A percentile compares a stretch with the other conserved stretches of the same genome.
Evolutionary conservation across 2,329 filamentous ascomycete species (phyloP).

Genomic region (Aspergillus sp.): DNA sequence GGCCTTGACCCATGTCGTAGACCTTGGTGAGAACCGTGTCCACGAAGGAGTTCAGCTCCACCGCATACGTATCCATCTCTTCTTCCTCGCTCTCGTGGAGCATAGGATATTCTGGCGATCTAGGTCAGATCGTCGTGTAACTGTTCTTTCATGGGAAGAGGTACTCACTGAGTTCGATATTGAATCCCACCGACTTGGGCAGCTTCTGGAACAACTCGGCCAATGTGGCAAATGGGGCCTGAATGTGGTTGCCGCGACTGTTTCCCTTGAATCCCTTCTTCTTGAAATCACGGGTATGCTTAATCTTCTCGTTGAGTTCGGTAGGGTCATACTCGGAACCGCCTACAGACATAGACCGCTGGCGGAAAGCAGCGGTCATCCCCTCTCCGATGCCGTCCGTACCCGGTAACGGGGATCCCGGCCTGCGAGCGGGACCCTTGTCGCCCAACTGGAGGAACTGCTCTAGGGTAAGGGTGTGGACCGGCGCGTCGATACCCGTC

Average conservation of each 20-base stretch:
- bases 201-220: conserved; percentile 89
- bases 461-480: conserved; percentile 91
- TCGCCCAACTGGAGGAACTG: conserved; percentile 85
- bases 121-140: conserved; percentile 31
- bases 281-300: conserved; percentile 94
- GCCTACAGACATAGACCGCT: conserved; percentile 63
- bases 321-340: conserved; percentile 47
- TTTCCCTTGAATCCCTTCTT: conserved; percentile 95
- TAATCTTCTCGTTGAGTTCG: conserved; percentile 79
- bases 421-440: conserved; percentile 49
- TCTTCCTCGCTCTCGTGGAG: conserved; percentile 92
- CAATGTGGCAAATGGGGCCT: conserved; percentile 91
- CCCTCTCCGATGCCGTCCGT: conserved; percentile 14
- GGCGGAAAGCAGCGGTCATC: conserved; percentile 29
- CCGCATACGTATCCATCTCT: conserved; percentile 93
- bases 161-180: conserved; percentile 83
- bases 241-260: conserved; percentile 89
- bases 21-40: conserved; percentile 89
- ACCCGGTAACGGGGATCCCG: conserved; percentile 48
- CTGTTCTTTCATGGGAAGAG: conserved; percentile 24
- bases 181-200: conserved; percentile 84
- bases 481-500: conserved; percentile 93
- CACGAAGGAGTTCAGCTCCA: conserved; percentile 95
- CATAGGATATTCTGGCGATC: conserved; percentile 79
- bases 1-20: conserved; percentile 76